These are phyloP conservation scores for Myriangium duriaei DNA, from an alignment of 2,329 filamentous ascomycete genomes.

Conservation along the genomic window DNA sequence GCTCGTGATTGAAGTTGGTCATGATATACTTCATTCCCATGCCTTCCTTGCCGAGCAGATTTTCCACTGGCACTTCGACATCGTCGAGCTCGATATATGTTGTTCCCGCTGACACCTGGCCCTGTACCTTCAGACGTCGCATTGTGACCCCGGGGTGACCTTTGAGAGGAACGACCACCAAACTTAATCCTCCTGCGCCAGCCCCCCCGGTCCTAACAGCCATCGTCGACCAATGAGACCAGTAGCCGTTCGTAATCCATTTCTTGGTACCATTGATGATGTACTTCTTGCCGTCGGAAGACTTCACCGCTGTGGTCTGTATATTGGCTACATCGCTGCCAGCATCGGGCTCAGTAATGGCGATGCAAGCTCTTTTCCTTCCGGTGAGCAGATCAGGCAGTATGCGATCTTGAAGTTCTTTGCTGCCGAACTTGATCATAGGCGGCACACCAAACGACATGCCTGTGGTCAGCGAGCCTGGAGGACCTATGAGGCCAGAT, in stretches of 20 bases:
- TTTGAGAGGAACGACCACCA: slow-evolving; percentile 60
- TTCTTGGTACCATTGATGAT: slow-evolving; percentile 67
- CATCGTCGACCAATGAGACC: slow-evolving; percentile 56
- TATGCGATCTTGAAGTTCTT: slow-evolving; percentile 50
- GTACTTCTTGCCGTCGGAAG: slow-evolving; percentile 51
- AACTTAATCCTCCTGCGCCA: slow-evolving; percentile 49
- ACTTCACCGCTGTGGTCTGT: slow-evolving; percentile 52
- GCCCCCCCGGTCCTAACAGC: slow-evolving; percentile 60
- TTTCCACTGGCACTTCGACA: slow-evolving; percentile 56
- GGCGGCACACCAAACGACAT: slow-evolving; percentile 62
- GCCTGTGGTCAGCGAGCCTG: slow-evolving; percentile 54
- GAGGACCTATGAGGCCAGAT: slow-evolving; percentile 51
- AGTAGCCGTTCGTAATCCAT: slow-evolving; percentile 67
- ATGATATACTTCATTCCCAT: slow-evolving; percentile 52
- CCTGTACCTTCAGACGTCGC: slow-evolving; percentile 54
- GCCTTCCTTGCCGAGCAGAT: slow-evolving; percentile 58
- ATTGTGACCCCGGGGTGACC: slow-evolving; percentile 53
- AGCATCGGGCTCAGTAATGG: slow-evolving; percentile 65
- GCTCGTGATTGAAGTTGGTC: slow-evolving; percentile 58
- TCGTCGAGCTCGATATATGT: slow-evolving; percentile 68
- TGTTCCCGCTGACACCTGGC: slow-evolving; percentile 53
- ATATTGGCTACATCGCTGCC: slow-evolving; percentile 65
- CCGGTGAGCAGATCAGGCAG: slow-evolving; percentile 56
- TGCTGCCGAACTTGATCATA: slow-evolving; percentile 54
- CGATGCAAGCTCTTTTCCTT: slow-evolving; percentile 57